Base-by-base conservation (phyloP, 805 yeast genomes). In the Metschnikowia aberdeeniae region DNA sequence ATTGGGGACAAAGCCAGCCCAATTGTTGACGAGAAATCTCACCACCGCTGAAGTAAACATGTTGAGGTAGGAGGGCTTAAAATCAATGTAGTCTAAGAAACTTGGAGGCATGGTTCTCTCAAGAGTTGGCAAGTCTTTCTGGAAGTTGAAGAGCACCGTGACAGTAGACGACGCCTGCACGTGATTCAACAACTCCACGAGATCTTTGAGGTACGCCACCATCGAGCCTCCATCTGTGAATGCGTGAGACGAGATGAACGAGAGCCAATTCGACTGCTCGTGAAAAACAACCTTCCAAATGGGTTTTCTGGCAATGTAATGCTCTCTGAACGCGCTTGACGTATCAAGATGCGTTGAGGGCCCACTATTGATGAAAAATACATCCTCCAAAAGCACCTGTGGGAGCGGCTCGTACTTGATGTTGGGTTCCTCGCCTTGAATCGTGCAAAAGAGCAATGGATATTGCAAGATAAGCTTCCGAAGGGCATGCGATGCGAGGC, bases 151-250 rank as follows among this genome's bases (percentile, higher is more conserved):
- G 13, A 47, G 38, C 11, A 40, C 43, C 22, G 11, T 10, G 7
- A 27, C 30, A 22, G 28, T 24, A 14, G 17, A 17, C 17, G 32
- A 19, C 9, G 26, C 22, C 7, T 28, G 27, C 13, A 24, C 35
- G 13, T 26, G 40, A 37, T 47, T 43, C 27, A 43, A 38, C 4
- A 33, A 36, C 28, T 47, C 50, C 19, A 47, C 47, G 22, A 43
- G 35, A 6, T 47, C 50, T 14, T 47, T 43, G 19, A 47, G 27
- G 24, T 43, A 47, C 3, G 50, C 47, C 32, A 40, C 32, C 17
- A 43, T 39, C 7, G 50, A 43, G 12, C 50, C 50, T 1, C 47
- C 50, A 27, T 47, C 50, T 7, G 50, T 47, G 41, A 36, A 36
- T 9, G 40, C 19, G 14, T 47, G 50, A 6, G 50, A 40, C 17